A percentile compares a stretch with the other conserved stretches of the same genome.
These are phyloP conservation scores for Royoungia palumana DNA, from an alignment of 768 basidiomycete species.

Conservation along the genomic window DNA sequence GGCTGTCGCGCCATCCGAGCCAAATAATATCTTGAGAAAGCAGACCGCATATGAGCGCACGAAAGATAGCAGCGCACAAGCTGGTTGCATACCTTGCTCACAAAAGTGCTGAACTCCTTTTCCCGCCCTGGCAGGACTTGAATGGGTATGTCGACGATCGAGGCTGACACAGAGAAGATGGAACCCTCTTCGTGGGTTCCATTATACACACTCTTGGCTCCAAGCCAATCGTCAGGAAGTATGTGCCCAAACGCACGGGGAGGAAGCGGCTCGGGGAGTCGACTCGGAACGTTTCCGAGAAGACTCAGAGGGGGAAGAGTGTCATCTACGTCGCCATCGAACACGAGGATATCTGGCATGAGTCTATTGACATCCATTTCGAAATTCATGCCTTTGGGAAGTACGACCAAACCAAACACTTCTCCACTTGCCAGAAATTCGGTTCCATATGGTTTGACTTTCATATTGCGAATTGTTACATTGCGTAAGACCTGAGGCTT, in stretches of 20 bases:
- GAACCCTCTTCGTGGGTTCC: slow-evolving; percentile 49
- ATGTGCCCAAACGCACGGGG: slow-evolving; percentile 74
- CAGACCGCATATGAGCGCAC: neutral
- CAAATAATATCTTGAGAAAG: slow-evolving; percentile 60
- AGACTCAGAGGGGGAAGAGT: slow-evolving; percentile 1
- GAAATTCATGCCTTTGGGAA: slow-evolving; percentile 68
- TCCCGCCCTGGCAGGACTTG: slow-evolving; percentile 76
- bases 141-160: slow-evolving; percentile 69
- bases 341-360: slow-evolving; percentile 74
- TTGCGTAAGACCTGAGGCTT: slow-evolving; percentile 64
- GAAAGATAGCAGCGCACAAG: neutral
- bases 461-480: slow-evolving; percentile 76
- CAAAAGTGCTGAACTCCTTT: slow-evolving; percentile 71
- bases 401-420: slow-evolving; percentile 59
- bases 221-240: slow-evolving; percentile 66
- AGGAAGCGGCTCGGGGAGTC: slow-evolving; percentile 63
- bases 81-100: slow-evolving; percentile 58
- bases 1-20: slow-evolving; percentile 59
- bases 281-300: slow-evolving; percentile 39
- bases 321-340: slow-evolving; percentile 63
- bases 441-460: slow-evolving; percentile 47
- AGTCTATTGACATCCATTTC: slow-evolving; percentile 60
- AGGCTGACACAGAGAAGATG: slow-evolving; percentile 57
- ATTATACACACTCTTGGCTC: slow-evolving; percentile 40
- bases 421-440: slow-evolving; percentile 66